These are phyloP conservation scores for Phytophthora megakarya DNA, from an alignment of 352 stramenopile genomes.

Conservation along the genomic window DNA sequence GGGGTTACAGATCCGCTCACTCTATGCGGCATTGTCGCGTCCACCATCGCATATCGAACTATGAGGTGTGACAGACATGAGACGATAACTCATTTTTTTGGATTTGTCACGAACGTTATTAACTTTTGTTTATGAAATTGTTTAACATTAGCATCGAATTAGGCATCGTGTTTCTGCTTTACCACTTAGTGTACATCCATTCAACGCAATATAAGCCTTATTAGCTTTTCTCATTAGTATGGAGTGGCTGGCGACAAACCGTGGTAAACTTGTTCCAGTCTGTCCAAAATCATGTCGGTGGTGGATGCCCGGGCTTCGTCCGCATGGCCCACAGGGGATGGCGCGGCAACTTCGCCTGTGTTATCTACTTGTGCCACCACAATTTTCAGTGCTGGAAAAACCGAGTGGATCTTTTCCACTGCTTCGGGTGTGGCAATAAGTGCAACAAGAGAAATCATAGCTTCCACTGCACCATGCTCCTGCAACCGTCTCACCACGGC, in stretches of 20 bases:
- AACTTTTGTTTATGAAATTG: no score
- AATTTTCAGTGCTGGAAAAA: constrained; percentile 43
- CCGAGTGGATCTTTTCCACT: constrained; percentile 38
- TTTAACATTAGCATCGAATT: no score
- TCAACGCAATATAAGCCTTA: constrained; percentile 19
- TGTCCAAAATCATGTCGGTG: constrained; percentile 38
- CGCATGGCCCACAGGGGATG: background rate
- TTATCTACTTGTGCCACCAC: constrained; percentile 41
- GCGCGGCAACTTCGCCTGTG: constrained; percentile 17
- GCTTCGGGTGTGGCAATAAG: constrained; percentile 44
- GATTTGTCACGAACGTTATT: no score
- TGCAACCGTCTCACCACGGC: constrained; percentile 41
- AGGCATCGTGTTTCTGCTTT: background rate
- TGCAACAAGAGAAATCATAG: constrained; percentile 51
- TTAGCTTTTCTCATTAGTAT: constrained; percentile 17
- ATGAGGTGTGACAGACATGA: background rate
- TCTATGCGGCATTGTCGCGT: constrained; percentile 38
- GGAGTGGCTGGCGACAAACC: constrained; percentile 9
- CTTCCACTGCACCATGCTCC: constrained; percentile 44
- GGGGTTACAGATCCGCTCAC: constrained; percentile 27
- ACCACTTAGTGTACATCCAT: constrained; percentile 26
- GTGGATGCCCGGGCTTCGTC: constrained; percentile 14
- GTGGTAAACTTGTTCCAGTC: constrained; percentile 37
- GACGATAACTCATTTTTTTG: no score
- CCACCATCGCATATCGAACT: constrained; percentile 3